Percentiles rank a stretch among this genome's conserved stretches.
Conservation (phyloP, 768 basidiomycete genomes). For the Lyophyllum shimeji region DNA sequence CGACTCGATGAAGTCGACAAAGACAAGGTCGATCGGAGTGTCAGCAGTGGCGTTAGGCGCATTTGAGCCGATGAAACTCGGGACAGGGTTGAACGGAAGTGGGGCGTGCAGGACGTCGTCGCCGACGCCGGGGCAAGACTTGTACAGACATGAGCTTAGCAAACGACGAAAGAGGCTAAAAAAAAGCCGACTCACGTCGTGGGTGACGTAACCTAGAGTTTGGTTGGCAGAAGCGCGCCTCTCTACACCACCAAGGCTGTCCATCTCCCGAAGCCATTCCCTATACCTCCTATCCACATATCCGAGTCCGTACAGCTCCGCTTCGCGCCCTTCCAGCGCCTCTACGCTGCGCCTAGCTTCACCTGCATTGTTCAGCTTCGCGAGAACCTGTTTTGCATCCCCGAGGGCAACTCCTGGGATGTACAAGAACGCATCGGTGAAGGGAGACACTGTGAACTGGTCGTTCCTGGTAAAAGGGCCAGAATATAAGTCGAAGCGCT, state of each 20-base stretch:
- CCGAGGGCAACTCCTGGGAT: slow-evolving; percentile 52
- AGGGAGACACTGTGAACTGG: slow-evolving; percentile 74
- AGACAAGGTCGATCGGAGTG: slow-evolving; percentile 70
- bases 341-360: slow-evolving; percentile 33
- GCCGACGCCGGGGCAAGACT: slow-evolving; percentile 73
- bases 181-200: slow-evolving; percentile 3
- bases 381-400: slow-evolving; percentile 53
- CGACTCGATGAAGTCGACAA: slow-evolving; percentile 64
- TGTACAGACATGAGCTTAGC: neutral
- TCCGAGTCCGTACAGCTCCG: slow-evolving; percentile 34
- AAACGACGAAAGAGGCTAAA: neutral
- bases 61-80: slow-evolving; percentile 59
- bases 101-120: slow-evolving; percentile 72
- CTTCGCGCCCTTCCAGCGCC: slow-evolving; percentile 32
- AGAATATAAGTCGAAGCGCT: slow-evolving; percentile 65
- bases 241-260: slow-evolving; percentile 33
- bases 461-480: slow-evolving; percentile 82
- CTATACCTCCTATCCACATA: slow-evolving; percentile 10
- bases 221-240: slow-evolving; percentile 46
- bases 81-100: slow-evolving; percentile 51
- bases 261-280: slow-evolving; percentile 62
- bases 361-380: slow-evolving; percentile 48
- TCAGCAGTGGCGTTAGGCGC: slow-evolving; percentile 49
- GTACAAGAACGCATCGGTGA: slow-evolving; percentile 61
- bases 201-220: slow-evolving; percentile 78